A percentile compares a stretch with the other conserved stretches of the same genome.
These are phyloP conservation scores for Craterostigma plantagineum DNA, from an alignment of 257 asterid genomes.

Conservation along the genomic window DNA sequence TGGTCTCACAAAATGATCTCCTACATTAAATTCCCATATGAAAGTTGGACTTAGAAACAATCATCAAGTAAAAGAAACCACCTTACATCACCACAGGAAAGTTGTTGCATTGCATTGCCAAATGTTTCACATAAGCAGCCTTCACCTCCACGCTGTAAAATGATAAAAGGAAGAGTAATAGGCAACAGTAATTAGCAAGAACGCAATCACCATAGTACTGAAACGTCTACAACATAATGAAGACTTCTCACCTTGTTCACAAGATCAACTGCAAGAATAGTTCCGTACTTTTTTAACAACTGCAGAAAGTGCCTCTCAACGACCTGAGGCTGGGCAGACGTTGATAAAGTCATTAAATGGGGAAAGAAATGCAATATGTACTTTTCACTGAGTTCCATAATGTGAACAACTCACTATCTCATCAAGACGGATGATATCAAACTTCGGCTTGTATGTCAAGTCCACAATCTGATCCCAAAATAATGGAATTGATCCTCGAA, in stretches of 20 bases:
- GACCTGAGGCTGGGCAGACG: slow-evolving; percentile 43
- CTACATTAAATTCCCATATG: too few relatives aligned
- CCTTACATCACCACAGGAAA: slow-evolving; percentile 57
- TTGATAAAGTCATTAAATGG: slow-evolving; percentile 5
- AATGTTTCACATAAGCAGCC: slow-evolving; percentile 53
- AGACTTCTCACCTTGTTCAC: slow-evolving; percentile 43
- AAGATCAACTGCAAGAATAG: slow-evolving; percentile 65
- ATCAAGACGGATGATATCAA: slow-evolving; percentile 36
- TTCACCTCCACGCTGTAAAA: slow-evolving; percentile 71
- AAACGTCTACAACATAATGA: neutral
- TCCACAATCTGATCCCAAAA: slow-evolving; percentile 97
- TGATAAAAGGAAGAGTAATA: neutral
- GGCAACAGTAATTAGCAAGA: neutral
- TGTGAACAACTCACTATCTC: slow-evolving; percentile 50
- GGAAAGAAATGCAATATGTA: slow-evolving; percentile 5
- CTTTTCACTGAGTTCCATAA: slow-evolving; percentile 2
- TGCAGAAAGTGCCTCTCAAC: slow-evolving; percentile 72
- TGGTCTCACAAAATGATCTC: neutral
- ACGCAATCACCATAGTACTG: neutral
- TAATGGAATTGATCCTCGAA: slow-evolving; percentile 91
- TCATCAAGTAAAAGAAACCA: slow-evolving; percentile 10
- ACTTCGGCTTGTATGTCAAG: slow-evolving; percentile 77
- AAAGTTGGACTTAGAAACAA: too few relatives aligned
- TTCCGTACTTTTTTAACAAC: slow-evolving; percentile 70
- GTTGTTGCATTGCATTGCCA: slow-evolving; percentile 42